These are phyloP conservation scores for Gamarada debralockiae DNA, from an alignment of 495 filamentous ascomycete species.

Conservation along the genomic window DNA sequence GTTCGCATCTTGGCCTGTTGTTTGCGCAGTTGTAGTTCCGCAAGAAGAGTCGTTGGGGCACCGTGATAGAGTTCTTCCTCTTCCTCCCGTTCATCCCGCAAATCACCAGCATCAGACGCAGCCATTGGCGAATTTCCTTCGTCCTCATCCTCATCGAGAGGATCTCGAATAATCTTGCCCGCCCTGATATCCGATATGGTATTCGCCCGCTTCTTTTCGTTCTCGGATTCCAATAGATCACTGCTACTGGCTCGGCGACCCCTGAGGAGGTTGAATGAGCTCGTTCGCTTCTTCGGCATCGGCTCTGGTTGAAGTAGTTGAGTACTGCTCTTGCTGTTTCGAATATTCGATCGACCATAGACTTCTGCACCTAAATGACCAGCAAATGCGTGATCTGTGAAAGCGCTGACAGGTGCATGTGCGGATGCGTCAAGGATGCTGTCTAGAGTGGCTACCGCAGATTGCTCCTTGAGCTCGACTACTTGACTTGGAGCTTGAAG, in stretches of 20 bases:
- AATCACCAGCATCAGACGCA: conserved; percentile 10
- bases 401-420: conserved; percentile 85
- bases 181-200: conserved; percentile 12
- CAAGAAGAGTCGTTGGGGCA: conserved; percentile 83
- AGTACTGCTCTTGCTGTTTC: conserved; percentile 13
- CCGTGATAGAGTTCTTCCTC: conserved; percentile 51
- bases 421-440: conserved; percentile 94
- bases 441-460: conserved; percentile 84
- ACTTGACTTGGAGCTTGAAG: conserved; percentile 49
- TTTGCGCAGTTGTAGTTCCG: conserved; percentile 88
- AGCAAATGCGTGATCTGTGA: conserved; percentile 87
- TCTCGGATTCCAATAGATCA: conserved; percentile 14
- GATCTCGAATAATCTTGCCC: conserved; percentile 27
- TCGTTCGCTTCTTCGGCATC: conserved; percentile 20
- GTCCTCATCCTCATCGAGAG: conserved; percentile 30
- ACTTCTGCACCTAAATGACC: conserved; percentile 67
- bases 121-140: conserved; percentile 9
- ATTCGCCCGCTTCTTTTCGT: conserved; percentile 12
- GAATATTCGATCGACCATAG: conserved; percentile 38
- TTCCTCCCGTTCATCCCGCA: neutral
- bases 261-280: conserved; percentile 22
- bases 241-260: conserved; percentile 17
- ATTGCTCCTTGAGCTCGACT: conserved; percentile 70
- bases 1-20: conserved; percentile 74
- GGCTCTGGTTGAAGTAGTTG: conserved; percentile 2